Evolutionary conservation across 495 filamentous ascomycete species (phyloP).

Genomic region (Tuber magnatum): DNA sequence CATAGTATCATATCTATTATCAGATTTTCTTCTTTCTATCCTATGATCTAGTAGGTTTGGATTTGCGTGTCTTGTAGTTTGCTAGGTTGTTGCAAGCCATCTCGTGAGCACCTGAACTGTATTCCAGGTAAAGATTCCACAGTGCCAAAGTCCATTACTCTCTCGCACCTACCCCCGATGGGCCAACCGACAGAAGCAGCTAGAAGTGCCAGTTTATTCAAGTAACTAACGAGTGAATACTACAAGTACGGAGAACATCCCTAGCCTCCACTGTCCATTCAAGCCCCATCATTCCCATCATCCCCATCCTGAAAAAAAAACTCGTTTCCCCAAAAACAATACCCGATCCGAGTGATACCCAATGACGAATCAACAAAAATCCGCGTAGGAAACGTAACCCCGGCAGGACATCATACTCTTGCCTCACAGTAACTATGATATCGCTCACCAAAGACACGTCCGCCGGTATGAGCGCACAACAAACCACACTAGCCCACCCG

Average conservation of each 20-base stretch:
- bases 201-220: too few species aligned
- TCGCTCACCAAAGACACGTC: neutral
- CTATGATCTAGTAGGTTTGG: neutral
- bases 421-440: too few species aligned
- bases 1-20: neutral
- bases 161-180: neutral
- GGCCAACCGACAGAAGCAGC: neutral
- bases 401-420: neutral
- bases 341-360: neutral
- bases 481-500: neutral
- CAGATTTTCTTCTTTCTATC: neutral
- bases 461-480: too few species aligned
- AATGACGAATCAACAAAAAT: neutral
- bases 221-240: too few species aligned
- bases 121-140: neutral
- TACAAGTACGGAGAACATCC: too few species aligned
- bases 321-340: neutral
- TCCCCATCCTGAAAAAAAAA: neutral
- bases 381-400: neutral
- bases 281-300: too few species aligned
- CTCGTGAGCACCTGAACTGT: neutral
- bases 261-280: too few species aligned
- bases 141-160: neutral
- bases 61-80: neutral
- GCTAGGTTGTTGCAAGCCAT: neutral